Evolutionary conservation across 495 filamentous ascomycete species (phyloP).

Genomic region (Penicillium paradoxum): DNA sequence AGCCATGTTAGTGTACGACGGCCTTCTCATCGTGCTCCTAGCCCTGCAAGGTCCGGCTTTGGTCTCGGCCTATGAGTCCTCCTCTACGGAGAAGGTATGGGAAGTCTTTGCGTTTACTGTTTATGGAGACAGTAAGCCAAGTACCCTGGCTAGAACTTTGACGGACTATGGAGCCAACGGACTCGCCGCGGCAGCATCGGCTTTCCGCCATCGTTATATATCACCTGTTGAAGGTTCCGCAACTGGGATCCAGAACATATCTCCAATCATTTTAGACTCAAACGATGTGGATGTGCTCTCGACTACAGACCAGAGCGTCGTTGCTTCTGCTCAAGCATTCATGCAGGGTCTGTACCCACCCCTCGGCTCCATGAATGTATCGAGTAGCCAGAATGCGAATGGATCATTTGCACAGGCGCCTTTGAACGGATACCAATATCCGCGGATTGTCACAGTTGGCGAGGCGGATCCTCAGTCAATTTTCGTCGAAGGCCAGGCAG

Average conservation of each 20-base stretch:
- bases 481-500: slow-evolving; percentile 53
- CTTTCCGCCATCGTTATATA: slow-evolving; percentile 58
- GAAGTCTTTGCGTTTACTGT: slow-evolving; percentile 67
- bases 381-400: slow-evolving; percentile 48
- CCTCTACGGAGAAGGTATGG: slow-evolving; percentile 52
- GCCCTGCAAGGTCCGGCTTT: slow-evolving; percentile 11
- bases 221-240: slow-evolving; percentile 32
- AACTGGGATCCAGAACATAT: slow-evolving; percentile 38
- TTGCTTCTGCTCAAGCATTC: slow-evolving; percentile 66
- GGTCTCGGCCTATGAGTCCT: slow-evolving; percentile 21
- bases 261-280: slow-evolving; percentile 39
- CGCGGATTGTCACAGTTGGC: slow-evolving; percentile 51
- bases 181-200: slow-evolving; percentile 54
- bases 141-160: slow-evolving; percentile 41
- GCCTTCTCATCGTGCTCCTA: slow-evolving; percentile 7
- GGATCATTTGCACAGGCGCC: slow-evolving; percentile 53
- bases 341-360: slow-evolving; percentile 82
- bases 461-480: slow-evolving; percentile 50
- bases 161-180: slow-evolving; percentile 67
- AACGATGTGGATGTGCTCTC: slow-evolving; percentile 44
- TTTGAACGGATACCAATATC: slow-evolving; percentile 70
- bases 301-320: slow-evolving; percentile 44
- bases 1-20: slow-evolving; percentile 14
- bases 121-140: slow-evolving; percentile 70
- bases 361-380: slow-evolving; percentile 36